Conservation (phyloP, 345 rosid species). For the Euphorbia tirucalli region DNA sequence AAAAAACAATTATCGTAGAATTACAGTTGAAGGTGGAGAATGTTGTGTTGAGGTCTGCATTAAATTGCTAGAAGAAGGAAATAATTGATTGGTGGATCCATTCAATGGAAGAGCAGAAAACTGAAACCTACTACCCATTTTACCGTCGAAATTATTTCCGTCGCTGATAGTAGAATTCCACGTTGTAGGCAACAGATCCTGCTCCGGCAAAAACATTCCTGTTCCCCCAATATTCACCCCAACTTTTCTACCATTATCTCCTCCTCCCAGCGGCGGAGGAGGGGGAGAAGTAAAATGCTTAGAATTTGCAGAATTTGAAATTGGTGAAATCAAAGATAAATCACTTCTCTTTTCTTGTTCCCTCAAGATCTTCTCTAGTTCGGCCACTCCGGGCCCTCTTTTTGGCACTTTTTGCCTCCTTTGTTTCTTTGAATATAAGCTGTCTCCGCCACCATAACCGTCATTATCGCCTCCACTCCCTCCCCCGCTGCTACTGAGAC, state of each 20-base stretch:
- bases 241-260: conserved; percentile 18
- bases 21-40: conserved; percentile 40
- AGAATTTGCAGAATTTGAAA: too few species aligned
- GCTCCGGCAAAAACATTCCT: conserved; percentile 23
- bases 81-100: conserved; percentile 30
- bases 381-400: conserved; percentile 86
- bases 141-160: neutral
- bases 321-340: too few species aligned
- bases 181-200: conserved; percentile 23
- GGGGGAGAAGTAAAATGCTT: conserved; percentile 10
- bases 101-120: conserved; percentile 22
- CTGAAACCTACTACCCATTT: conserved; percentile 9
- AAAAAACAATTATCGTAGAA: neutral
- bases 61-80: conserved; percentile 33
- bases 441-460: conserved; percentile 21
- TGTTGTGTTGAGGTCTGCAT: conserved; percentile 30
- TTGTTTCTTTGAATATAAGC: conserved; percentile 38
- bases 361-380: conserved; percentile 70
- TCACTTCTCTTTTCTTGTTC: conserved; percentile 41
- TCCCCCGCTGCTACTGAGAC: conserved; percentile 21
- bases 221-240: too few species aligned
- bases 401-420: conserved; percentile 46
- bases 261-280: conserved; percentile 1
- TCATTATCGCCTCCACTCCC: conserved; percentile 17
- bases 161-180: conserved; percentile 16